Evolutionary conservation across 2,329 filamentous ascomycete genomes (phyloP).

Genomic region (Penicillium frequentans): DNA sequence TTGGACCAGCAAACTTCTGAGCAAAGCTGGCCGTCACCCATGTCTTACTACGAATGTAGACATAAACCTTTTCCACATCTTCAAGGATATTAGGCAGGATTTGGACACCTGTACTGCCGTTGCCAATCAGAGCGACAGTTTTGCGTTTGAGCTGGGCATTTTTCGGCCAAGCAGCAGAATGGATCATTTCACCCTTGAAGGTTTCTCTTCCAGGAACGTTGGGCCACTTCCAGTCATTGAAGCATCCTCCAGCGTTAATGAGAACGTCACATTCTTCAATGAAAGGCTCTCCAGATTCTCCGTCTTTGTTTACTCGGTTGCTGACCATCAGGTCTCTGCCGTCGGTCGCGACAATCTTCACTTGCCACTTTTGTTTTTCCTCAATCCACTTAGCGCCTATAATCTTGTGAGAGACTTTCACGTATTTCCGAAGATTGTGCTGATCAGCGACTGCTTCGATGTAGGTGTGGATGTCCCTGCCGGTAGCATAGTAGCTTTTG

Average conservation of each 20-base stretch:
- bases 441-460: neutral
- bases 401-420: neutral
- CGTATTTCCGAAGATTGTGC: neutral
- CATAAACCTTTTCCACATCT: neutral
- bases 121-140: neutral
- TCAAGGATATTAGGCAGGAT: neutral
- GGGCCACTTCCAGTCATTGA: slow-evolving; percentile 8
- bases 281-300: neutral
- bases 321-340: neutral
- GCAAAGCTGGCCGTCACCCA: slow-evolving; percentile 7
- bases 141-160: neutral
- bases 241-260: neutral
- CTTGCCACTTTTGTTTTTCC: neutral
- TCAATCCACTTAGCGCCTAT: neutral
- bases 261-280: neutral
- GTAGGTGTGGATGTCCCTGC: neutral
- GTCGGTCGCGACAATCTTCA: neutral
- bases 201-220: neutral
- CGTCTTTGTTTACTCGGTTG: neutral
- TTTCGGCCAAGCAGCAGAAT: neutral
- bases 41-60: neutral
- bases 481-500: neutral
- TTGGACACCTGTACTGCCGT: neutral
- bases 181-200: neutral
- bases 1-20: neutral